Evolutionary conservation across 352 stramenopile genomes (phyloP).

Genomic region (Phytophthora idaei): DNA sequence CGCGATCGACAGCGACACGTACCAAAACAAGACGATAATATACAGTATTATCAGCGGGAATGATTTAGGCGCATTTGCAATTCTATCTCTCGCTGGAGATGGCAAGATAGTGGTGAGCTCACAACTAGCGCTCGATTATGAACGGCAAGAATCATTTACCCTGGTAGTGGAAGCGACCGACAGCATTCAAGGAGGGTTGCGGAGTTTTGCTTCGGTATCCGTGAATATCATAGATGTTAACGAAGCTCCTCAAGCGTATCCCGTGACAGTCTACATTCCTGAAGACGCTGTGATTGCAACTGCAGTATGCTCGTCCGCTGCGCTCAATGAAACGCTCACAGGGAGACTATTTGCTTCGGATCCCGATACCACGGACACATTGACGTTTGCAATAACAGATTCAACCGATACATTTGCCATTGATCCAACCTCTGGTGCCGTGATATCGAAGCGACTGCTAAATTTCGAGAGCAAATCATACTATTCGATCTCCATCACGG

Average conservation of each 20-base stretch:
- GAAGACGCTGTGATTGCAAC: constrained; percentile 29
- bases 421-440: constrained; percentile 12
- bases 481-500: constrained; percentile 18
- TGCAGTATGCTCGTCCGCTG: constrained; percentile 5
- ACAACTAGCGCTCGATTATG: constrained; percentile 47
- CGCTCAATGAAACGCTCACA: constrained; percentile 14
- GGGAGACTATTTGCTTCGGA: constrained; percentile 19
- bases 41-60: constrained; percentile 56
- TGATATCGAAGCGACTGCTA: constrained; percentile 9
- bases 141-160: constrained; percentile 35
- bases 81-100: constrained; percentile 43
- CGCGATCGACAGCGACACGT: constrained; percentile 48
- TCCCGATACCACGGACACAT: constrained; percentile 18
- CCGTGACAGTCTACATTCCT: constrained; percentile 22
- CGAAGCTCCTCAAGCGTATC: constrained; percentile 12
- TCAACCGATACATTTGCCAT: constrained; percentile 23
- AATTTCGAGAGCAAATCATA: constrained; percentile 26
- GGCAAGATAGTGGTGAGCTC: constrained; percentile 43
- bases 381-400: constrained; percentile 19
- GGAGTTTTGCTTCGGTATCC: constrained; percentile 10
- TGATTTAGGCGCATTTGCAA: constrained; percentile 42
- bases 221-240: constrained; percentile 24
- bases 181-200: constrained; percentile 12
- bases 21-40: constrained; percentile 56
- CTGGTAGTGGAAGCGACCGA: constrained; percentile 26